These are phyloP conservation scores for Erucastrum elatum DNA, from an alignment of 345 rosid genomes.

Conservation along the genomic window DNA sequence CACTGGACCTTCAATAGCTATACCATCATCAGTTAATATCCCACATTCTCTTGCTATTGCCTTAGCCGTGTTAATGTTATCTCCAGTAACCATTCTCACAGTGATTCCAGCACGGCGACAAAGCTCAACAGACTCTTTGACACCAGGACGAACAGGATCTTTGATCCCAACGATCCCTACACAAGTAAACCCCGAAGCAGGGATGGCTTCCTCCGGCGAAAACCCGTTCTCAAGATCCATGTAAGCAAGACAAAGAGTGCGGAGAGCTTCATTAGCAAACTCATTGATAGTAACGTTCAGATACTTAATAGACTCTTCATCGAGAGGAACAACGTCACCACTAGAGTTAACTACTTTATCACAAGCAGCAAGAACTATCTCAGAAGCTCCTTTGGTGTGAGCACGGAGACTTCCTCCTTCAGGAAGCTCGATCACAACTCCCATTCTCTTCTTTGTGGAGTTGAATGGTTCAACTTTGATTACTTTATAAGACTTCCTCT, in stretches of 20 bases:
- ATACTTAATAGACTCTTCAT: conserved; percentile 55
- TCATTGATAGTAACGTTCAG: conserved; percentile 68
- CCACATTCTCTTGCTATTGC: conserved; percentile 97
- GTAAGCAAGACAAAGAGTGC: conserved; percentile 83
- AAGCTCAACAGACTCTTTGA: conserved; percentile 79
- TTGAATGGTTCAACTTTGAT: conserved; percentile 89
- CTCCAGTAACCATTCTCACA: conserved; percentile 97
- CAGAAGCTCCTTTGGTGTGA: conserved; percentile 91
- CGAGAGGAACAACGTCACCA: conserved; percentile 75
- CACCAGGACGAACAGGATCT: conserved; percentile 96
- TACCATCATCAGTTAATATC: conserved; percentile 78
- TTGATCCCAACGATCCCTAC: conserved; percentile 88
- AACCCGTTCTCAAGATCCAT: conserved; percentile 58
- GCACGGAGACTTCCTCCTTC: conserved; percentile 61
- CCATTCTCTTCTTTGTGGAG: conserved; percentile 93
- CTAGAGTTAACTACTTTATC: conserved; percentile 65
- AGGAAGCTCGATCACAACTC: conserved; percentile 69
- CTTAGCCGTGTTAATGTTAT: conserved; percentile 86
- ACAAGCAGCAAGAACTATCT: conserved; percentile 81
- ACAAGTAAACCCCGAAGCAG: conserved; percentile 66
- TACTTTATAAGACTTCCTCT: conserved; percentile 53
- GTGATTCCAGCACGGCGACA: conserved; percentile 90
- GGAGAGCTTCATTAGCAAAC: conserved; percentile 86
- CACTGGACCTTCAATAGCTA: conserved; percentile 88
- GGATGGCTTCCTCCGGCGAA: conserved; percentile 59